phyloP scores from a whole-genome alignment of 2,329 filamentous ascomycete species.

The Hypoxylon sp. region DNA sequence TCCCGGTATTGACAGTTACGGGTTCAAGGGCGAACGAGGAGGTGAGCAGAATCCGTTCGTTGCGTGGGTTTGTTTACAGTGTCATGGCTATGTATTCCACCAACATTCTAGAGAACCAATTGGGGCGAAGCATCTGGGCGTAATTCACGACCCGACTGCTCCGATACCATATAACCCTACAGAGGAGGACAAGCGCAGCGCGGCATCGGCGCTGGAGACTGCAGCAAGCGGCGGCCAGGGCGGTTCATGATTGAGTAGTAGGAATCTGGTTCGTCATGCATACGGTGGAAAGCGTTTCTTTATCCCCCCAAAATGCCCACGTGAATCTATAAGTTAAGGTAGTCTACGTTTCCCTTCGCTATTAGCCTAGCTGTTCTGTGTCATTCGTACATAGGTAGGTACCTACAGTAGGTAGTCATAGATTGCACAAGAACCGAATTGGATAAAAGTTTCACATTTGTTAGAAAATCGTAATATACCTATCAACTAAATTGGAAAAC shows the following conservation, averaged over 20 bases:
- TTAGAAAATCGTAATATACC: too few species aligned
- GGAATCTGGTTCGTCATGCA: background rate
- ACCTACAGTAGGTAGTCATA: too few species aligned
- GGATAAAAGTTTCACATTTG: too few species aligned
- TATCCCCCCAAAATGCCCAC: background rate
- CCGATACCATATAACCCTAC: constrained; percentile 9
- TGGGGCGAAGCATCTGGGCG: background rate
- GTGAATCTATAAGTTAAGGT: background rate
- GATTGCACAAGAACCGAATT: too few species aligned
- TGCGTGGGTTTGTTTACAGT: constrained; percentile 25
- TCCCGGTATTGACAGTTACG: constrained; percentile 12
- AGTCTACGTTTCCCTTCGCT: background rate
- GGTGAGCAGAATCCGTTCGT: background rate
- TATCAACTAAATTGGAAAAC: too few species aligned
- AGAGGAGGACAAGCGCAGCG: background rate
- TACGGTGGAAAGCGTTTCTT: background rate
- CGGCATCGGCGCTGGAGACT: background rate
- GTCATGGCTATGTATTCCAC: constrained; percentile 14
- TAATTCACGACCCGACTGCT: background rate
- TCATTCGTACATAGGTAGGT: background rate
- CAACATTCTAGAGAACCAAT: background rate
- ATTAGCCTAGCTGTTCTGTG: background rate
- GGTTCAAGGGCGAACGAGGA: background rate
- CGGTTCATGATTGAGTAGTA: too few species aligned
- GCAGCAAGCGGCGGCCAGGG: background rate